Evolutionary conservation across 2,329 filamentous ascomycete species (phyloP), one percentile per base, ranked within the genome.

Genomic region (Pseudogymnoascus sp.): DNA sequence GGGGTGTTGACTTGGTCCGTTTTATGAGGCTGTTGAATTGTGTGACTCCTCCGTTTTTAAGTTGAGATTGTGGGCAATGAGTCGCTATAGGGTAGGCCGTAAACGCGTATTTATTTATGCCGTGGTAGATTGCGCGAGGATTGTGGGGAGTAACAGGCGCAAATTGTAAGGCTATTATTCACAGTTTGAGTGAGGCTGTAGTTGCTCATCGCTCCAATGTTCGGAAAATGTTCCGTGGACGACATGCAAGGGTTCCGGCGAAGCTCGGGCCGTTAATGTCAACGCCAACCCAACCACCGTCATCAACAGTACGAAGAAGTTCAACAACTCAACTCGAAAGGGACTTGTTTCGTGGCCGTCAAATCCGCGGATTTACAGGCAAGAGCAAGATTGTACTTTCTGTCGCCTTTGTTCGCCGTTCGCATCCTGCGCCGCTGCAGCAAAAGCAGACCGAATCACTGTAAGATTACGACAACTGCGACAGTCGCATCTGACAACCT

Each of bases 241-340:
- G 15, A 55, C 48, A 17, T 55, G 29, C 48, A 55, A 55, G 48
- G 48, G 48, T 55, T 55, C n/a, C 48, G 48, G 48, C 48, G 48
- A 55, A 55, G 48, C 48, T 55, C 48, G 48, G 48, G 48, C 48
- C 48, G 29, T 55, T 2, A n/a, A 55, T 55, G 29, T 17, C 48
- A 55, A 55, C 48, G 31, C 48, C 48, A 55, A 55, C 48, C 48
- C 29, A 55, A 55, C 48, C 48, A 55, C 48, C 48, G 48, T 55
- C 48, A 55, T 55, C 48, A 55, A 55, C 48, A 55, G 48, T 33
- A 55, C 48, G 48, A 55, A 33, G 48, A 55, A 55, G 29, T 21
- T 55, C 48, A 55, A 55, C 48, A 55, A 55, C 29, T 55, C 48
- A 33, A 55, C 48, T 33, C 10, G 48, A 35, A 55, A 55, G 48